These are phyloP conservation scores for Plectosphaerella cucumerina DNA, from an alignment of 2,329 filamentous ascomycete genomes.

Conservation along the genomic window DNA sequence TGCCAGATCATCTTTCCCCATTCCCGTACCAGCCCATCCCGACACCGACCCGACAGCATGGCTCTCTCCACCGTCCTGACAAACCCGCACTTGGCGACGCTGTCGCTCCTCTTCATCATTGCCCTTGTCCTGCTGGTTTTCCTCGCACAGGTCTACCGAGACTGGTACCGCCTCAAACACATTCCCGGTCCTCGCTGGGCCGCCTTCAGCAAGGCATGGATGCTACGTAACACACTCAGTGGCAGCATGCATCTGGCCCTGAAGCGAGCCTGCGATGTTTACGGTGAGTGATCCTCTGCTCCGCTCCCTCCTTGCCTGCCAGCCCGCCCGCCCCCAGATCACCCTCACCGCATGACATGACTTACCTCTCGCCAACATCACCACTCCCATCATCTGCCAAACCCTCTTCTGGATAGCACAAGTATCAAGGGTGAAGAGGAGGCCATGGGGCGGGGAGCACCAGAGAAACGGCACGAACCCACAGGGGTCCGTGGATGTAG, in stretches of 20 bases:
- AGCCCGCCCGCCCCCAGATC: too few species aligned
- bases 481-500: background rate
- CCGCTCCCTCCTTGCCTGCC: too few species aligned
- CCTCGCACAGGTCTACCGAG: constrained; percentile 9
- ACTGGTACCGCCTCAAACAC: constrained; percentile 28
- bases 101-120: constrained; percentile 1
- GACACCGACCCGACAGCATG: constrained; percentile 3
- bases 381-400: too few species aligned
- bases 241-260: constrained; percentile 15
- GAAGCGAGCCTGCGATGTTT: constrained; percentile 13
- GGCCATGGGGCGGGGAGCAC: background rate
- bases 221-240: constrained; percentile 19
- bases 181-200: constrained; percentile 28
- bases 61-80: background rate
- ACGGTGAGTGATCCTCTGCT: constrained; percentile 9
- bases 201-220: constrained; percentile 27
- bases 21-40: too few species aligned
- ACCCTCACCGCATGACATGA: too few species aligned
- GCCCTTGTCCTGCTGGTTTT: constrained; percentile 7
- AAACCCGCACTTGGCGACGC: constrained; percentile 1
- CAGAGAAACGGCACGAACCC: background rate
- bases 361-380: too few species aligned
- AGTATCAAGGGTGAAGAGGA: too few species aligned
- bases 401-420: too few species aligned
- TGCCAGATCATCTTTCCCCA: too few species aligned